A percentile compares a stretch with the other conserved stretches of the same genome.
Evolutionary conservation across 108 stramenopile species (phyloP).

Genomic region (Cyclostephanos tholiformis): DNA sequence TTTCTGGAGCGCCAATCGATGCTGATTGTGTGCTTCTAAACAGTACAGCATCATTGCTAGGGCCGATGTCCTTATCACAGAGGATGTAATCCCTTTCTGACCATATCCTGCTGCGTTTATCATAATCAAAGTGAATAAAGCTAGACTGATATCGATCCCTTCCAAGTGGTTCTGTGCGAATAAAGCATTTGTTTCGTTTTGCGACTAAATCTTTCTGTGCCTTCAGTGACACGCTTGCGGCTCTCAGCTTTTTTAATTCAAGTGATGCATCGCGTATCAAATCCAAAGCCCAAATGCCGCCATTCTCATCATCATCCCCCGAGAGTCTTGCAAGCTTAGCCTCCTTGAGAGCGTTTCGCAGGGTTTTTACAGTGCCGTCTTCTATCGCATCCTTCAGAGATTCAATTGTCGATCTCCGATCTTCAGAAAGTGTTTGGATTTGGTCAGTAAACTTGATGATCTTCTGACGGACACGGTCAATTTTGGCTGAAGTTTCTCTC

Average conservation of each 20-base stretch:
- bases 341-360: constrained; percentile 68
- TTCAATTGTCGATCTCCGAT: constrained; percentile 63
- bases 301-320: constrained; percentile 72
- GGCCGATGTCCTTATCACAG: constrained; percentile 16
- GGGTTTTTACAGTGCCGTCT: constrained; percentile 87
- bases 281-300: constrained; percentile 79
- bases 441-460: constrained; percentile 55
- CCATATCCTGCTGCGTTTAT: constrained; percentile 78
- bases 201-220: constrained; percentile 85
- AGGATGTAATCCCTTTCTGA: constrained; percentile 65
- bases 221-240: constrained; percentile 78
- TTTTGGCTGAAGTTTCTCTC: constrained; percentile 55
- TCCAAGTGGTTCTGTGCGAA: constrained; percentile 77
- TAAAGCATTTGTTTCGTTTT: constrained; percentile 85
- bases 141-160: constrained; percentile 67
- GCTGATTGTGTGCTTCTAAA: constrained; percentile 34
- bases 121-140: constrained; percentile 79
- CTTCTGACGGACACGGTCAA: constrained; percentile 68
- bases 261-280: constrained; percentile 80
- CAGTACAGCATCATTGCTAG: constrained; percentile 48
- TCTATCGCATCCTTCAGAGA: constrained; percentile 78
- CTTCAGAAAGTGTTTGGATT: constrained; percentile 49
- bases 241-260: constrained; percentile 83
- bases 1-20: constrained; percentile 62
- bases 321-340: constrained; percentile 78